Evolutionary conservation across 1,139 yeast species (phyloP).

Genomic region (Waltiozyma sp.): DNA sequence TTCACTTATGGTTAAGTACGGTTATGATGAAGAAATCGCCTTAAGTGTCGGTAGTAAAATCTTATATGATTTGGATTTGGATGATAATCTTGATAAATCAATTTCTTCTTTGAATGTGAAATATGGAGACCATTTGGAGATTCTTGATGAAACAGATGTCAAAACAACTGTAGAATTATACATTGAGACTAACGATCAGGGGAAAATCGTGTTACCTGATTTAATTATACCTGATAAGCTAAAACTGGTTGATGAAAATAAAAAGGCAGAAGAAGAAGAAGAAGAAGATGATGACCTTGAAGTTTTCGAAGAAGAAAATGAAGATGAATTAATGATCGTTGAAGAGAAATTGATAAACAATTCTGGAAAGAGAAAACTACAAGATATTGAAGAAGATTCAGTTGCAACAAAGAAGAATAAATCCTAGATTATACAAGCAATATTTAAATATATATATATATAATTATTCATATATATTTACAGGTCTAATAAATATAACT

Average conservation of each 20-base stretch:
- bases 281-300: slow-evolving; percentile 13
- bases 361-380: slow-evolving; percentile 18
- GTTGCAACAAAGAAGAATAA: neutral
- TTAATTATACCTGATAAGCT: slow-evolving; percentile 25
- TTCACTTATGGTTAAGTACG: slow-evolving; percentile 34
- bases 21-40: slow-evolving; percentile 56
- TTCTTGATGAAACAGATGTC: slow-evolving; percentile 70
- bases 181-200: slow-evolving; percentile 24
- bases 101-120: slow-evolving; percentile 45
- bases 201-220: slow-evolving; percentile 18
- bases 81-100: slow-evolving; percentile 50
- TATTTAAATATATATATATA: too few species aligned
- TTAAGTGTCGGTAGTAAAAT: slow-evolving; percentile 52
- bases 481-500: too few species aligned
- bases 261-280: slow-evolving; percentile 13
- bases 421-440: neutral
- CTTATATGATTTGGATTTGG: slow-evolving; percentile 81
- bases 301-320: slow-evolving; percentile 14
- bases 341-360: slow-evolving; percentile 7
- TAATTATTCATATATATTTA: too few species aligned
- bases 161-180: slow-evolving; percentile 63
- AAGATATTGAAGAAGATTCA: slow-evolving; percentile 4
- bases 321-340: slow-evolving; percentile 12
- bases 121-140: slow-evolving; percentile 49
- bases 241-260: slow-evolving; percentile 6